Conservation (phyloP, 768 basidiomycete genomes). For the Leccinum disarticulatum region DNA sequence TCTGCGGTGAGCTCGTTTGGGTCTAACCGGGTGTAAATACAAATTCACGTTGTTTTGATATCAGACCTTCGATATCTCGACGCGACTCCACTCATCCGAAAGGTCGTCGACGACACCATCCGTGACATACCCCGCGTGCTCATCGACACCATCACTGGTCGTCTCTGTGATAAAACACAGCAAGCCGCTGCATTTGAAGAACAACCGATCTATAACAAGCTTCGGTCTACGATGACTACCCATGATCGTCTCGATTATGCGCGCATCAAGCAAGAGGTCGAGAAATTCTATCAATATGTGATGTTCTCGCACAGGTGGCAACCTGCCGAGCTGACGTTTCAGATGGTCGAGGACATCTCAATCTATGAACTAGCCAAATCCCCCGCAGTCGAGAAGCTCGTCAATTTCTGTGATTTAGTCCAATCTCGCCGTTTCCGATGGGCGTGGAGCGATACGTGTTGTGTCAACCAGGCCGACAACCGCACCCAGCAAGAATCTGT, state of each 20-base stretch:
- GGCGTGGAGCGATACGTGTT: not conserved
- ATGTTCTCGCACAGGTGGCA: not conserved
- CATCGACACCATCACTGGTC: not conserved
- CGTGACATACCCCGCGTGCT: not conserved
- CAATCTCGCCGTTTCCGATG: not conserved
- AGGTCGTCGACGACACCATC: not conserved
- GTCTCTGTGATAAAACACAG: not conserved
- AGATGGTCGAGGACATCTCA: not conserved
- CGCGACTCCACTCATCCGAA: not conserved
- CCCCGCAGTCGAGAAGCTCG: not conserved
- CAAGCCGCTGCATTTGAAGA: not conserved
- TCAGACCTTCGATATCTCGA: not conserved
- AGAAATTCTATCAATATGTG: not conserved
- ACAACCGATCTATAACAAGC: not conserved
- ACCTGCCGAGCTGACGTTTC: not conserved
- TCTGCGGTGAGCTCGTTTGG: not conserved
- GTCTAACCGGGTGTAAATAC: no score
- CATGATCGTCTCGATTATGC: not conserved
- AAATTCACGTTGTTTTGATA: not conserved
- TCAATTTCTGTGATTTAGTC: not conserved
- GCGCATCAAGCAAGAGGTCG: not conserved
- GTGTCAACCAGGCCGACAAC: not conserved
- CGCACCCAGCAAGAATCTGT: not conserved
- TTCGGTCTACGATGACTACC: not conserved
- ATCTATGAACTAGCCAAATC: not conserved